phyloP scores from a whole-genome alignment of 768 basidiomycete genomes.

The Russula sp. region DNA sequence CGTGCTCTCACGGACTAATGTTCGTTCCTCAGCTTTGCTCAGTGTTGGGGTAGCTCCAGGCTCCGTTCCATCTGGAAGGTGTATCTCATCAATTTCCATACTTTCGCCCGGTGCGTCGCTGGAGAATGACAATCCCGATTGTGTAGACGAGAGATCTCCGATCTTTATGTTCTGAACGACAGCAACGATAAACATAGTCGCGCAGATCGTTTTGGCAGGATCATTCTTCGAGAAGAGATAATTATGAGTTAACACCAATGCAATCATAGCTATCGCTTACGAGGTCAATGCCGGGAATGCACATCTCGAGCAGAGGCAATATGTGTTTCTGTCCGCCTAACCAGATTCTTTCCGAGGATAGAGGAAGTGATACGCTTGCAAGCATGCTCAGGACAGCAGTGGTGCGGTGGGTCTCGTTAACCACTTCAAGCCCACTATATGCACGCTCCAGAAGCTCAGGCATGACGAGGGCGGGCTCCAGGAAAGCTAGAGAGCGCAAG shows the following conservation, averaged over 20 bases:
- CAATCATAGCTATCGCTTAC: slow-evolving; percentile 36
- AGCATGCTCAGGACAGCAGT: slow-evolving; percentile 86
- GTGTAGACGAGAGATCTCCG: slow-evolving; percentile 63
- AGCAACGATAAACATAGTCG: slow-evolving; percentile 72
- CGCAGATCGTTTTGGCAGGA: slow-evolving; percentile 71
- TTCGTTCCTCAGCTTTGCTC: slow-evolving; percentile 61
- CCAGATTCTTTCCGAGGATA: slow-evolving; percentile 76
- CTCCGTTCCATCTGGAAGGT: slow-evolving; percentile 50
- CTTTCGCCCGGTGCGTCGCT: slow-evolving; percentile 49
- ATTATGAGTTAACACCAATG: background rate
- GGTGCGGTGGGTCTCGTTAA: slow-evolving; percentile 94
- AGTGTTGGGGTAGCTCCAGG: slow-evolving; percentile 37
- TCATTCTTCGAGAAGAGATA: slow-evolving; percentile 51
- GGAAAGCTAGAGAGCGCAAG: slow-evolving; percentile 66
- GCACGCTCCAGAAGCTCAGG: slow-evolving; percentile 88
- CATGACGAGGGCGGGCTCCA: slow-evolving; percentile 84
- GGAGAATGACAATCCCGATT: slow-evolving; percentile 49
- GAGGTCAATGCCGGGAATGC: slow-evolving; percentile 87
- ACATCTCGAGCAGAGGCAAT: slow-evolving; percentile 80
- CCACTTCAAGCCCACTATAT: slow-evolving; percentile 83
- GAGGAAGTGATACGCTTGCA: slow-evolving; percentile 64
- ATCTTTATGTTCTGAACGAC: slow-evolving; percentile 72
- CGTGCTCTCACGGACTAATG: slow-evolving; percentile 70
- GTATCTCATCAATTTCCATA: slow-evolving; percentile 48
- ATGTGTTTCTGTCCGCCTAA: slow-evolving; percentile 85